Evolutionary conservation across 1,139 yeast genomes (phyloP).

Genomic region (Komagataea norvegica): DNA sequence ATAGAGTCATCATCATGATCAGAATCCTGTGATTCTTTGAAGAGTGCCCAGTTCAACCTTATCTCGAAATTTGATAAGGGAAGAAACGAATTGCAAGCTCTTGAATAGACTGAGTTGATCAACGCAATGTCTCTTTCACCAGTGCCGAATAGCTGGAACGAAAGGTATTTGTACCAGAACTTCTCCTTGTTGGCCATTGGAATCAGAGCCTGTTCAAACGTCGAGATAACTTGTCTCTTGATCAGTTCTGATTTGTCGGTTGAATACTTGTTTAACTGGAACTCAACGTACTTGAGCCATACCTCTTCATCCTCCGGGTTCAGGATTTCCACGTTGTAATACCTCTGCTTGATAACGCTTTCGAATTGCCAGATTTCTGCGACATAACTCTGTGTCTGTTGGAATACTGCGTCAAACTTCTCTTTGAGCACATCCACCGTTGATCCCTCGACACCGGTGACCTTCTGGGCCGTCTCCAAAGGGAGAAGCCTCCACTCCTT

Average conservation of each 20-base stretch:
- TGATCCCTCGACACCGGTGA: constrained; percentile 16
- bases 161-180: constrained; percentile 57
- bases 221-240: constrained; percentile 29
- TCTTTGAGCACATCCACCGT: constrained; percentile 34
- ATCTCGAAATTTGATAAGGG: constrained; percentile 39
- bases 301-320: constrained; percentile 34
- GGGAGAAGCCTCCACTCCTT: constrained; percentile 33
- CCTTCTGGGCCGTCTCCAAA: constrained; percentile 13
- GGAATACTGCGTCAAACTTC: constrained; percentile 39
- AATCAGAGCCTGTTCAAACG: constrained; percentile 57
- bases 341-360: constrained; percentile 41
- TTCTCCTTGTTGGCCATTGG: constrained; percentile 49
- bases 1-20: constrained; percentile 17
- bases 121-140: constrained; percentile 2
- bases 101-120: constrained; percentile 35
- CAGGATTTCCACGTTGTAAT: constrained; percentile 39
- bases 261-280: constrained; percentile 30
- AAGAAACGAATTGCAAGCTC: constrained; percentile 42
- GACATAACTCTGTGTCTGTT: constrained; percentile 45
- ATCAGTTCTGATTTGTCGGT: constrained; percentile 6
- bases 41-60: constrained; percentile 39
- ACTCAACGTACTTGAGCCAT: constrained; percentile 53
- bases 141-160: constrained; percentile 30
- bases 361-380: constrained; percentile 60
- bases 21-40: constrained; percentile 15